Conservation (phyloP, 2,329 filamentous ascomycete genomes). For the Curvularia eragrostidis region DNA sequence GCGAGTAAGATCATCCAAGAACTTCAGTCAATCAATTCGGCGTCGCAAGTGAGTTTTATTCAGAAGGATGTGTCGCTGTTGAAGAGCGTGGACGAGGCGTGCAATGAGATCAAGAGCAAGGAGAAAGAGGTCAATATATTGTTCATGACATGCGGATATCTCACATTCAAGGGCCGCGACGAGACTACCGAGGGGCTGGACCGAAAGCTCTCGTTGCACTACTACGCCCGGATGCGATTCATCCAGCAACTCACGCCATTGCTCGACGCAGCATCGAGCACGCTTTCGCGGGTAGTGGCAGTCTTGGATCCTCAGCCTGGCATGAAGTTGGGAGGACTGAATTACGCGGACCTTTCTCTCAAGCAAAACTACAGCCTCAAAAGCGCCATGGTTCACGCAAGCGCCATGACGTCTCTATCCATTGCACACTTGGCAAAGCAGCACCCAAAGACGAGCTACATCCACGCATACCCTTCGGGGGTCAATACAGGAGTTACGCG, state of each 20-base stretch:
- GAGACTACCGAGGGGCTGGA: conserved; percentile 49
- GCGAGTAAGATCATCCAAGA: conserved; percentile 48
- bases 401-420: conserved; percentile 37
- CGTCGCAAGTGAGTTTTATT: conserved; percentile 50
- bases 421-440: conserved; percentile 31
- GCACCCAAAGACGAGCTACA: conserved; percentile 32
- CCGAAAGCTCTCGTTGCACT: conserved; percentile 41
- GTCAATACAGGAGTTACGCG: conserved; percentile 33
- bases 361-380: conserved; percentile 35
- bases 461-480: conserved; percentile 37
- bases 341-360: conserved; percentile 38
- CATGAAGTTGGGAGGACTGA: conserved; percentile 14
- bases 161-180: conserved; percentile 51
- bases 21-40: conserved; percentile 48
- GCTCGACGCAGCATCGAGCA: conserved; percentile 28
- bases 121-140: conserved; percentile 63
- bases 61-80: conserved; percentile 52
- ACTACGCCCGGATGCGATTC: conserved; percentile 50
- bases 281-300: conserved; percentile 40
- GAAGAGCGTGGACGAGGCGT: conserved; percentile 52
- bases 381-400: conserved; percentile 33
- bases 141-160: conserved; percentile 60
- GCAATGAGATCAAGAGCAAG: conserved; percentile 57
- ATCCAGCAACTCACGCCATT: conserved; percentile 49
- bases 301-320: conserved; percentile 38